phyloP scores from a whole-genome alignment of 345 rosid species.

The Melaleuca quinquenervia region DNA sequence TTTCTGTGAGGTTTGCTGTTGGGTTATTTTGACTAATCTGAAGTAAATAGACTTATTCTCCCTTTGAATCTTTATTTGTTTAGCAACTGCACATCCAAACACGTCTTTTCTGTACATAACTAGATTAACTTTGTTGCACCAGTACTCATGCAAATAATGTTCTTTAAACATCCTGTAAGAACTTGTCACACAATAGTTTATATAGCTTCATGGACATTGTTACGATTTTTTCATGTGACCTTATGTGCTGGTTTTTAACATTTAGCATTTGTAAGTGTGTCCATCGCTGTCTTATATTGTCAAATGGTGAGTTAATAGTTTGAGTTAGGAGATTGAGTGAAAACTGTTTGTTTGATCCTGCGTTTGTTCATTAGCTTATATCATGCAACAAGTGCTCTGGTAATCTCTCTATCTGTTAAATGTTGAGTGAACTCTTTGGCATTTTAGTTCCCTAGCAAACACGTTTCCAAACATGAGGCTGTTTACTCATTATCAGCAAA shows the following conservation, averaged over 20 bases:
- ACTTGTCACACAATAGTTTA: not conserved
- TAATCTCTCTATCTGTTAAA: not conserved
- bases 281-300: not conserved
- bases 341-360: not conserved
- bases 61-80: not conserved
- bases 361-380: not conserved
- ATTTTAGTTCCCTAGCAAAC: not conserved
- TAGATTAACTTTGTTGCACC: not conserved
- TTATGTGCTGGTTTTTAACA: not conserved
- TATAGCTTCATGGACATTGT: not conserved
- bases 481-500: not conserved
- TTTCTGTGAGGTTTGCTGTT: conserved; percentile 61
- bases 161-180: not conserved
- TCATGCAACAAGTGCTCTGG: not conserved
- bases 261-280: not conserved
- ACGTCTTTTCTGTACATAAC: not conserved
- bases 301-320: not conserved
- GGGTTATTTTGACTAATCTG: not conserved
- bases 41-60: not conserved
- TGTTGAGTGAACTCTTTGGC: not conserved
- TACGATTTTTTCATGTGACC: not conserved
- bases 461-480: not conserved
- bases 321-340: not conserved
- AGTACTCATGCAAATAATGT: not conserved
- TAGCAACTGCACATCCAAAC: not conserved